Evolutionary conservation across 345 rosid genomes (phyloP).

Genomic region (Excoecaria cochinchinensis): DNA sequence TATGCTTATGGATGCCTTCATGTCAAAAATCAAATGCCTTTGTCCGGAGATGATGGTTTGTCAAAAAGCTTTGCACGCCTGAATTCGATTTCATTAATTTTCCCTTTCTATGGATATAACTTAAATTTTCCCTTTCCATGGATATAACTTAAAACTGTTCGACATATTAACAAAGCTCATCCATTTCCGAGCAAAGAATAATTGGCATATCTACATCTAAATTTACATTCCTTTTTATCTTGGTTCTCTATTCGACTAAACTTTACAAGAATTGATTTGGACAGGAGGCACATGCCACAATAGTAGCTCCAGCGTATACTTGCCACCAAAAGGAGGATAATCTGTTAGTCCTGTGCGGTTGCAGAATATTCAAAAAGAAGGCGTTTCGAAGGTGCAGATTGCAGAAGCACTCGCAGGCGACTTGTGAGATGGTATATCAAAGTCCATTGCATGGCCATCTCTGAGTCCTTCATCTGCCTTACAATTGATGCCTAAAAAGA

Average conservation of each 20-base stretch:
- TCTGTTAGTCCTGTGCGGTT: conserved; percentile 69
- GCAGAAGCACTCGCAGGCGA: conserved; percentile 82
- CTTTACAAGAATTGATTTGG: neutral
- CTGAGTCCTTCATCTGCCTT: conserved; percentile 96
- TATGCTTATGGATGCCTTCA: too few species aligned
- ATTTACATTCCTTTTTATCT: conserved; percentile 12
- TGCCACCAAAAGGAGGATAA: neutral
- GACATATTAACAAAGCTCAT: conserved; percentile 31
- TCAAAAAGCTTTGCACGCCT: neutral
- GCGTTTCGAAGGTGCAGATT: conserved; percentile 87
- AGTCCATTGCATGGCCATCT: conserved; percentile 98
- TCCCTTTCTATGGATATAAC: neutral
- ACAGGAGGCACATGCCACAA: conserved; percentile 2
- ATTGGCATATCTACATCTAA: conserved; percentile 1
- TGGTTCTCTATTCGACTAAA: neutral
- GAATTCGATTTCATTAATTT: conserved; percentile 17
- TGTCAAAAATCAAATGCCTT: neutral
- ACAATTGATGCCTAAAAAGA: conserved; percentile 72
- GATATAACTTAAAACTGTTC: neutral
- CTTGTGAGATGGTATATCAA: conserved; percentile 88
- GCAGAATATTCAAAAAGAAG: conserved; percentile 93
- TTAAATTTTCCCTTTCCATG: conserved; percentile 6
- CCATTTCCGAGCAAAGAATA: conserved; percentile 42
- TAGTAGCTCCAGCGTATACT: neutral
- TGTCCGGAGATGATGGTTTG: neutral